Conservation (phyloP, 495 filamentous ascomycete species). For the Podospora bellae-mahoneyi region DNA sequence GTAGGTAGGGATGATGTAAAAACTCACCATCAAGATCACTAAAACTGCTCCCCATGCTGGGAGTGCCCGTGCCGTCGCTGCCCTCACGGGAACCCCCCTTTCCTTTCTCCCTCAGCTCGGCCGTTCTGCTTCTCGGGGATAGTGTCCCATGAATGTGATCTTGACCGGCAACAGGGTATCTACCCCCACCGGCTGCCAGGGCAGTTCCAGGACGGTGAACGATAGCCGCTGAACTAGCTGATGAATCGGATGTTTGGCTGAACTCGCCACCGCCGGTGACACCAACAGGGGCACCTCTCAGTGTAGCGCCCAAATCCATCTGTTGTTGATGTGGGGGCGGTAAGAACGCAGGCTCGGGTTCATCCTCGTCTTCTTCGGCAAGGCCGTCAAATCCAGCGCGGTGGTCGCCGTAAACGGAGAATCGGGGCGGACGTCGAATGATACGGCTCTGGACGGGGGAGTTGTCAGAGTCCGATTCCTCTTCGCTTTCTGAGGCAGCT, state of each 20-base stretch:
- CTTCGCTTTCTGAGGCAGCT: constrained; percentile 34
- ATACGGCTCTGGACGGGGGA: constrained; percentile 49
- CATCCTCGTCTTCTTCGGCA: constrained; percentile 50
- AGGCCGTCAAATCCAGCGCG: constrained; percentile 3
- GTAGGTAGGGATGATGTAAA: background rate
- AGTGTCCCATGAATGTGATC: constrained; percentile 22
- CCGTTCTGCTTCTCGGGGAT: constrained; percentile 52
- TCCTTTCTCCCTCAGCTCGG: constrained; percentile 44
- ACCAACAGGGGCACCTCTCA: constrained; percentile 45
- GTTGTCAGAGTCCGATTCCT: constrained; percentile 36
- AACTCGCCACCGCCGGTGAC: constrained; percentile 21
- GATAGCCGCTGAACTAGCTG: constrained; percentile 55
- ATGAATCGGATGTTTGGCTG: constrained; percentile 55
- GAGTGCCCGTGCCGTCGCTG: constrained; percentile 83
- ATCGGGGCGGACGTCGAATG: constrained; percentile 56
- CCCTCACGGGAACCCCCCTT: constrained; percentile 58
- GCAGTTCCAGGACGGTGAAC: constrained; percentile 17
- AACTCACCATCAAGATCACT: constrained; percentile 87
- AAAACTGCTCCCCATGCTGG: constrained; percentile 97
- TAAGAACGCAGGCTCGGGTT: constrained; percentile 67
- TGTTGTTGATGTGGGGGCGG: constrained; percentile 48
- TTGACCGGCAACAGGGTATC: background rate
- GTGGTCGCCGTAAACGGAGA: constrained; percentile 25
- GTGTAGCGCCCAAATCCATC: constrained; percentile 61
- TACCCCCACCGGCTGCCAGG: constrained; percentile 8